Evolutionary conservation across 169 alveolate genomes (phyloP).

Genomic region (Plasmodium sp.): DNA sequence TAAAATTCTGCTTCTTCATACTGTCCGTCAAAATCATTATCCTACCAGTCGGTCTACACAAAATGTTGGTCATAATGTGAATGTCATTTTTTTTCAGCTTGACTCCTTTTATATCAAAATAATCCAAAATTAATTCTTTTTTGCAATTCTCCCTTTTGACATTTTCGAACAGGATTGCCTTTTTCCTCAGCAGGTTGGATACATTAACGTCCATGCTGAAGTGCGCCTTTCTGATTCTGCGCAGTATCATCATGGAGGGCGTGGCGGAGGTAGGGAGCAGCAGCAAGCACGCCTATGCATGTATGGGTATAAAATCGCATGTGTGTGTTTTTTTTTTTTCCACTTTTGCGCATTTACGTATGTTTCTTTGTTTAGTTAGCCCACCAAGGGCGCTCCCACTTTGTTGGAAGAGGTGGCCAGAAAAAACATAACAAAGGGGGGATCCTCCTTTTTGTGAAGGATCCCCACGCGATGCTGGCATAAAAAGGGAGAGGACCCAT

Average conservation of each 20-base stretch:
- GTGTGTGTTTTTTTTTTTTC: background rate
- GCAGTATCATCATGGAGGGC: background rate
- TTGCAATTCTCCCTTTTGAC: constrained; percentile 64
- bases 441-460: background rate
- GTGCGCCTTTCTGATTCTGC: background rate
- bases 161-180: constrained; percentile 64
- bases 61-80: constrained; percentile 83
- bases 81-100: constrained; percentile 77
- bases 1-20: constrained; percentile 77
- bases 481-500: background rate
- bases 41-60: constrained; percentile 82
- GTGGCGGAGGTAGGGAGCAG: background rate
- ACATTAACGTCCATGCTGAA: constrained; percentile 54
- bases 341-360: background rate
- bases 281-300: background rate
- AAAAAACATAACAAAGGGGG: background rate
- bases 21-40: constrained; percentile 79
- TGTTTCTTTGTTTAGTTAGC: background rate
- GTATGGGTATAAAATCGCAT: background rate
- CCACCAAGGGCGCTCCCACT: background rate
- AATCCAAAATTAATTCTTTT: constrained; percentile 48
- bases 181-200: constrained; percentile 49
- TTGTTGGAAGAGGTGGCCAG: background rate
- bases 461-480: background rate
- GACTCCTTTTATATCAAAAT: constrained; percentile 76